Evolutionary conservation across 768 basidiomycete genomes (phyloP), one percentile per base, ranked within the genome.

Genomic region (Udeniomyces megalosporus): DNA sequence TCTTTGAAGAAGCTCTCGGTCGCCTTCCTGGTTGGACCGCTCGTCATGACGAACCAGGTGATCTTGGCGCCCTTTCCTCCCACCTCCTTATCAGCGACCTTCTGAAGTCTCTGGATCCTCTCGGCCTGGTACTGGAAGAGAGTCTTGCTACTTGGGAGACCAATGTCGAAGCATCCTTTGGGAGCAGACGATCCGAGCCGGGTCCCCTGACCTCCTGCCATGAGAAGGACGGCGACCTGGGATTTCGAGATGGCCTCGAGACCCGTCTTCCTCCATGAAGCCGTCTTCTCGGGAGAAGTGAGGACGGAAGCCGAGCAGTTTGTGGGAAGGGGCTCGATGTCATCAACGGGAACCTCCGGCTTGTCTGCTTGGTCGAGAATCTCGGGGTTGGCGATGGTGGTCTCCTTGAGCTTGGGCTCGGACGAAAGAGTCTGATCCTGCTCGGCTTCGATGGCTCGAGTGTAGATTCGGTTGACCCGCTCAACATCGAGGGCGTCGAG

Each of bases 1-100:
- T 80, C 76, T 65, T 76, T 76, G 76, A 97, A 96, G 78, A 85
- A 97, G 29, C 76, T 76, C 73, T 88, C 86, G 26, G 95, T 97
- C 38, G 84, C 86, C 45, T 75, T 77, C 67, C 90, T 82, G 38
- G 95, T 99, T 44, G 93, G 95, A 26, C 92, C 92, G 71, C 88
- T 91, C 61, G 93, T 97, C 95, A 99, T 99, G 70, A 99, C 83
- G 76, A 96, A 97, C 95, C 95, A 97, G 42, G 88, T 88, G 61
- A 97, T 82, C 57, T 81, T 73, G 58, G 88, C 86, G 17, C 80
- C 74, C 69, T 82, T 82, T 44, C 74, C 71, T 1, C 70, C 75
- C 8, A 53, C 55, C 28, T 67, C 69, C 42, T 78, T 71, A 71
- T 81, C 83, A 0, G 89, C 90, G 57, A 93, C 72, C 34, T 76